Evolutionary conservation across 768 basidiomycete species (phyloP).

Genomic region (Xerocomus brunneocitrinus): DNA sequence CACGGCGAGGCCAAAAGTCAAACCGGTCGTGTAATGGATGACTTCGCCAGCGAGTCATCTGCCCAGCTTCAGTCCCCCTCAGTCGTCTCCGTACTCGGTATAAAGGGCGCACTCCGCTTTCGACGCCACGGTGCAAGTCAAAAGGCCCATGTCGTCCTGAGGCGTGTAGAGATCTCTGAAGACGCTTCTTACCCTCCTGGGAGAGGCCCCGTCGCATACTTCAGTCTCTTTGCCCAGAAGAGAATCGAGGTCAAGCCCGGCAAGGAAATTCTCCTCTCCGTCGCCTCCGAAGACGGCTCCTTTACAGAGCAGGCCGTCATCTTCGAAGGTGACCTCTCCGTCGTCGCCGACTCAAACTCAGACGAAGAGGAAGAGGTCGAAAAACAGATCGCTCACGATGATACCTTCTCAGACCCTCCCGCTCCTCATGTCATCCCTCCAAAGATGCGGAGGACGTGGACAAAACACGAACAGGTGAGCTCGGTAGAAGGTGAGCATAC

Average conservation of each 20-base stretch:
- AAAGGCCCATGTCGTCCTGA: slow-evolving; percentile 64
- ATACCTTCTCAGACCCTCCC: slow-evolving; percentile 34
- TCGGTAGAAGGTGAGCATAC: slow-evolving; percentile 35
- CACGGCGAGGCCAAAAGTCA: slow-evolving; percentile 11
- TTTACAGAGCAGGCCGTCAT: slow-evolving; percentile 56
- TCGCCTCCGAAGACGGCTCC: slow-evolving; percentile 47
- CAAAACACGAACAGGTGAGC: slow-evolving; percentile 43
- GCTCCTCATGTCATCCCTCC: slow-evolving; percentile 46
- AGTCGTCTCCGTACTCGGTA: slow-evolving; percentile 54
- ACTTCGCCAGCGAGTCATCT: slow-evolving; percentile 36
- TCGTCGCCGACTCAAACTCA: slow-evolving; percentile 28
- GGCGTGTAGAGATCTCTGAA: slow-evolving; percentile 52
- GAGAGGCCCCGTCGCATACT: slow-evolving; percentile 43
- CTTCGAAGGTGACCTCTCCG: slow-evolving; percentile 48
- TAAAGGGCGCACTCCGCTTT: slow-evolving; percentile 60
- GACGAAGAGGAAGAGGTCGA: slow-evolving; percentile 39
- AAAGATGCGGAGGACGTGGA: slow-evolving; percentile 63
- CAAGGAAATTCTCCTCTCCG: slow-evolving; percentile 62
- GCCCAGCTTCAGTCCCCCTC: slow-evolving; percentile 26
- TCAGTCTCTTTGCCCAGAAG: slow-evolving; percentile 65
- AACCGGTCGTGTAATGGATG: slow-evolving; percentile 30
- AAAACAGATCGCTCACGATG: slow-evolving; percentile 38
- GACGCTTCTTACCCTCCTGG: slow-evolving; percentile 41
- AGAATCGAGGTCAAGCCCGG: slow-evolving; percentile 66
- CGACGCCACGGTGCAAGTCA: slow-evolving; percentile 61